Conservation (phyloP, 345 rosid species). For the Bruguiera gymnorhiza region DNA sequence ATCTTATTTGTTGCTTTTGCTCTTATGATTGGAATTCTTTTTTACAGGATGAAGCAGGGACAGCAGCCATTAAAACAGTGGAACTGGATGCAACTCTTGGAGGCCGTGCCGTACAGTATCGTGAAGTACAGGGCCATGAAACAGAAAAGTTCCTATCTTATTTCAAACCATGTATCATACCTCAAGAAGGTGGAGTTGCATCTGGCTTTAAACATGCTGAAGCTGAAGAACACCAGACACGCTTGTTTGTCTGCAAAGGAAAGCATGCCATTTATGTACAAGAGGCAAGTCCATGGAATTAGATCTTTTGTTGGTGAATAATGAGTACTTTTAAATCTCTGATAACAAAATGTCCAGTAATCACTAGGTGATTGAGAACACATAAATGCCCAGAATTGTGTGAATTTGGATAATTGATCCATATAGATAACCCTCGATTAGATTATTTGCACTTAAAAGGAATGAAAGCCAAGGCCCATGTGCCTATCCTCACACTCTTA, state of each 20-base stretch:
- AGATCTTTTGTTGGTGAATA: background rate
- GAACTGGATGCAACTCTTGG: constrained; percentile 99
- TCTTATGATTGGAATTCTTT: constrained; percentile 24
- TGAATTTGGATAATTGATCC: too few relatives aligned
- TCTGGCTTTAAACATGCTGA: constrained; percentile 83
- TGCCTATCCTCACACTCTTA: too few relatives aligned
- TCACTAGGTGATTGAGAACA: too few relatives aligned
- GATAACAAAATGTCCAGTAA: too few relatives aligned
- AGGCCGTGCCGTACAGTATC: constrained; percentile 98
- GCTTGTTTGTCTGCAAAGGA: constrained; percentile 88
- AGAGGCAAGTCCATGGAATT: constrained; percentile 59
- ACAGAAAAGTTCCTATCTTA: constrained; percentile 90
- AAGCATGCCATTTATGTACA: constrained; percentile 89
- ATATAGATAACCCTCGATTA: too few relatives aligned
- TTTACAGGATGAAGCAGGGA: constrained; percentile 91
- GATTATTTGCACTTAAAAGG: too few relatives aligned
- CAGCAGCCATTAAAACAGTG: constrained; percentile 83
- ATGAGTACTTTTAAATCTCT: too few relatives aligned
- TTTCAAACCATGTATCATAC: constrained; percentile 97
- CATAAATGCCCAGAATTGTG: too few relatives aligned
- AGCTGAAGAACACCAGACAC: constrained; percentile 75
- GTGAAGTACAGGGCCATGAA: constrained; percentile 96
- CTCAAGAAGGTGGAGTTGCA: constrained; percentile 89
- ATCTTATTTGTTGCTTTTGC: background rate
- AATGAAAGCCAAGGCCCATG: too few relatives aligned